Evolutionary conservation across 305 asterid genomes (phyloP).

Genomic region (Solanum hybrid): DNA sequence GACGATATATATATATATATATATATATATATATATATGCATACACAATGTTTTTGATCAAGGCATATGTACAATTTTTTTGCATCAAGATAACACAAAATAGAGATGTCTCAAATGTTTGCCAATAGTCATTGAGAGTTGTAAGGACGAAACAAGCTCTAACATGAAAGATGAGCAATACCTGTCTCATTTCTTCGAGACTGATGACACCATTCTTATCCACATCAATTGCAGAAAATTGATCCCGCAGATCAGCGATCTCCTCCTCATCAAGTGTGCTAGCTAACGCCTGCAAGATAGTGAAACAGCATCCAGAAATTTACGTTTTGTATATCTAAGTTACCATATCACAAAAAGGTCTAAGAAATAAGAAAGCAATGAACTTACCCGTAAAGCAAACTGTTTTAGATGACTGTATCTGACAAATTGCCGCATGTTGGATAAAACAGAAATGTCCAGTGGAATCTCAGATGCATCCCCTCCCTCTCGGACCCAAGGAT

Average conservation of each 20-base stretch:
- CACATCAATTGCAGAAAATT: constrained; percentile 79
- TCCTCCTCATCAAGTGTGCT: constrained; percentile 76
- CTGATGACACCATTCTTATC: constrained; percentile 79
- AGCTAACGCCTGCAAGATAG: constrained; percentile 57
- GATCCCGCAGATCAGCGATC: constrained; percentile 68
- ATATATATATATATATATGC: background rate
- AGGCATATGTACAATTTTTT: background rate
- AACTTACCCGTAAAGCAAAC: constrained; percentile 70
- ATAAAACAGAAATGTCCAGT: constrained; percentile 68
- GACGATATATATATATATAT: background rate
- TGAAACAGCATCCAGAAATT: background rate
- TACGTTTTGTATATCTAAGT: background rate
- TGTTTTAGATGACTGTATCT: constrained; percentile 68
- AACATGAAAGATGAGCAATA: constrained; percentile 12
- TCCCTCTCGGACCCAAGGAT: constrained; percentile 91
- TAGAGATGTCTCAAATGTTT: background rate
- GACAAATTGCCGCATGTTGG: constrained; percentile 79
- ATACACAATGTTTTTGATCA: background rate
- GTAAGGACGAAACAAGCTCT: background rate
- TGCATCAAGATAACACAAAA: background rate
- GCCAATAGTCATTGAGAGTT: background rate
- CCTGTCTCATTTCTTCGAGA: constrained; percentile 93
- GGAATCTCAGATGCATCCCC: constrained; percentile 89
- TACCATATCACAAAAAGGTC: background rate
- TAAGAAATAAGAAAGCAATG: background rate